Evolutionary conservation across 2,329 filamentous ascomycete genomes (phyloP), one percentile per base, ranked within the genome.

Genomic region (Aspergillus caelatus): DNA sequence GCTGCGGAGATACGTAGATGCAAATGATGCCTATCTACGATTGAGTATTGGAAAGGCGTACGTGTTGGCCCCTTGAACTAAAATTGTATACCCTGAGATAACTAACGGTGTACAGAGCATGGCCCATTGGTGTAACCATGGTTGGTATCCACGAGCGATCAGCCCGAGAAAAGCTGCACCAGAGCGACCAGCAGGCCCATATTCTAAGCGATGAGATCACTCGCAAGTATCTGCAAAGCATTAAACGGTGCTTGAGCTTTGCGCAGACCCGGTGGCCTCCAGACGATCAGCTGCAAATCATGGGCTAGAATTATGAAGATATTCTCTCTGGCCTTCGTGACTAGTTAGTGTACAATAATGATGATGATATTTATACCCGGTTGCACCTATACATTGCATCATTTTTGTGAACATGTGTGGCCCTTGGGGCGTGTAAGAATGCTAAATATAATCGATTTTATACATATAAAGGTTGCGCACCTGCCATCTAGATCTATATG

Each of bases 81-180:
- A 19, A 19, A n/a, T 6, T 34, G 57, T 58, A 11, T 43, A 8
- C 5, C 14, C 53, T 48, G 0, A 10, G 41, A 30, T 28, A 34
- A 23, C 70, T 73, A 67, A 72, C 59, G n/a, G 14, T 9, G 6
- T 48, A 39, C 62, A 85, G 83, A 66, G 95, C 95, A 19, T 99
- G 95, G 95, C 95, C 95, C 28, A 99, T 99, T 74, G 95, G 95
- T 80, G 95, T 99, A 45, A 99, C 95, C 77, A 99, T 98, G 95
- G 95, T 99, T 74, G 95, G 95, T 84, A 99, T 99, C 72, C 95
- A 99, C 86, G 95, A 98, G 83, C 89, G 95, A 74, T 95, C 91
- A 69, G 94, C 95, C 23, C 88, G 95, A 67, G 95, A 99, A 81
- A 99, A 99, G 81, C 82, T 99, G 64, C 94, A 98, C 76, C 88